These are phyloP conservation scores for Calocera cornea DNA, from an alignment of 768 basidiomycete genomes.

Conservation along the genomic window DNA sequence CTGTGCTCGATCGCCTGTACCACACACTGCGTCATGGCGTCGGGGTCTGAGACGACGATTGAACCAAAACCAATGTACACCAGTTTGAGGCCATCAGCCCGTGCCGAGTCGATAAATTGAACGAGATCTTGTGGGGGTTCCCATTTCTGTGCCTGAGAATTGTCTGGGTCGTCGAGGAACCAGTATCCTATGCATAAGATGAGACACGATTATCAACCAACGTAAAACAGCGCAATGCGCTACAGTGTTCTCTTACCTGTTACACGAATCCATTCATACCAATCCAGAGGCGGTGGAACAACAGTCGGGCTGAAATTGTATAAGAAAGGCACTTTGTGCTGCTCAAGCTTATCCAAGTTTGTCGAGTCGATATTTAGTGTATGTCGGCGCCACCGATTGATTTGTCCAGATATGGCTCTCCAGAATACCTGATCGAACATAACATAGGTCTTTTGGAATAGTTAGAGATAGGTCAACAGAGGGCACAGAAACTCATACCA, in stretches of 20 bases:
- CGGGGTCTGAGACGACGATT: slow-evolving; percentile 92
- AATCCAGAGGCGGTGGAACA: slow-evolving; percentile 88
- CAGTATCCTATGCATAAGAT: slow-evolving; percentile 59
- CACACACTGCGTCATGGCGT: slow-evolving; percentile 79
- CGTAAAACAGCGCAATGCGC: slow-evolving; percentile 9
- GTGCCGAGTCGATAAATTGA: slow-evolving; percentile 70
- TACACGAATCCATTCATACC: slow-evolving; percentile 97
- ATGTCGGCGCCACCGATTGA: slow-evolving; percentile 85
- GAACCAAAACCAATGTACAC: slow-evolving; percentile 98
- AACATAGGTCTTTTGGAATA: slow-evolving; percentile 56
- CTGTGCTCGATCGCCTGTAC: slow-evolving; percentile 76
- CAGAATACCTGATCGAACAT: slow-evolving; percentile 98
- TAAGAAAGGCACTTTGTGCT: slow-evolving; percentile 92
- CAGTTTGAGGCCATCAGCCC: slow-evolving; percentile 63
- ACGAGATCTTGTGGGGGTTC: slow-evolving; percentile 65
- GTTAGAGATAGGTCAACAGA: slow-evolving; percentile 3
- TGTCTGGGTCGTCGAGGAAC: slow-evolving; percentile 90
- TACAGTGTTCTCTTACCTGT: slow-evolving; percentile 45
- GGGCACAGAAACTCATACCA: slow-evolving; percentile 39
- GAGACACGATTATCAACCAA: background rate
- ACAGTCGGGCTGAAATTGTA: slow-evolving; percentile 91
- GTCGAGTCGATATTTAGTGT: slow-evolving; percentile 63
- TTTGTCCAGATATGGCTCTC: slow-evolving; percentile 84
- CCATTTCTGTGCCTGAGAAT: slow-evolving; percentile 74
- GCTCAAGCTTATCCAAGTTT: slow-evolving; percentile 87